These are phyloP conservation scores for Vanrija sp. DNA, from an alignment of 1,284 basidiomycete genomes.

Conservation along the genomic window DNA sequence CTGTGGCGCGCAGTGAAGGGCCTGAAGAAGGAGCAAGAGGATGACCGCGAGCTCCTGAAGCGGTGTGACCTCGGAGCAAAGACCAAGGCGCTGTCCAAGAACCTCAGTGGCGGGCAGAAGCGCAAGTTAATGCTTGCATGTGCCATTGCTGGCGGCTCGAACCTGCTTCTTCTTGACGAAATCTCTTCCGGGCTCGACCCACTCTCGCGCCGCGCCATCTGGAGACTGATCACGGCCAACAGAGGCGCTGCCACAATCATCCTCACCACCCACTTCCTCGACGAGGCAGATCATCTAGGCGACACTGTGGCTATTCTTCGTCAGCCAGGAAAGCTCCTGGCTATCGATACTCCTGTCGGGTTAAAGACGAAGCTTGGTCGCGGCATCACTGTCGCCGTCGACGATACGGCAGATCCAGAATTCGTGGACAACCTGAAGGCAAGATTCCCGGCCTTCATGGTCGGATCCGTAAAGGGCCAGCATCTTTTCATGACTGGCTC, in stretches of 20 bases:
- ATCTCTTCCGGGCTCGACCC: conserved; percentile 78
- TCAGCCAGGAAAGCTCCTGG: conserved; percentile 68
- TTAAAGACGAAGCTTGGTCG: conserved; percentile 68
- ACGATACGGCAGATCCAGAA: neutral
- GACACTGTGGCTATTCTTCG: conserved; percentile 71
- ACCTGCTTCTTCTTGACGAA: conserved; percentile 67
- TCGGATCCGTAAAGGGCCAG: conserved; percentile 12
- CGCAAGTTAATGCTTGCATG: conserved; percentile 73
- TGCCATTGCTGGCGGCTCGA: conserved; percentile 61
- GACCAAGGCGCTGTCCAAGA: conserved; percentile 61
- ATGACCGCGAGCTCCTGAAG: conserved; percentile 59
- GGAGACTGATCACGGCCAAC: conserved; percentile 66
- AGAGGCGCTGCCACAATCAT: conserved; percentile 63
- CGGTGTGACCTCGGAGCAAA: conserved; percentile 70
- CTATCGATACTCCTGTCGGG: conserved; percentile 65
- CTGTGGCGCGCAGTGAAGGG: conserved; percentile 69
- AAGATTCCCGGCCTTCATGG: conserved; percentile 1
- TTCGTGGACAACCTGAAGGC: neutral
- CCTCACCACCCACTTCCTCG: conserved; percentile 69
- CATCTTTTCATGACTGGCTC: conserved; percentile 39
- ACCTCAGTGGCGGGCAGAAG: conserved; percentile 74
- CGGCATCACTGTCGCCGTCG: conserved; percentile 60
- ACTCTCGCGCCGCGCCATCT: conserved; percentile 68
- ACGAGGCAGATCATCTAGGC: conserved; percentile 73
- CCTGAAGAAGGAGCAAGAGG: conserved; percentile 32